Conservation (phyloP, 2,329 filamentous ascomycete genomes). For the Colletotrichum graminicola region DNA sequence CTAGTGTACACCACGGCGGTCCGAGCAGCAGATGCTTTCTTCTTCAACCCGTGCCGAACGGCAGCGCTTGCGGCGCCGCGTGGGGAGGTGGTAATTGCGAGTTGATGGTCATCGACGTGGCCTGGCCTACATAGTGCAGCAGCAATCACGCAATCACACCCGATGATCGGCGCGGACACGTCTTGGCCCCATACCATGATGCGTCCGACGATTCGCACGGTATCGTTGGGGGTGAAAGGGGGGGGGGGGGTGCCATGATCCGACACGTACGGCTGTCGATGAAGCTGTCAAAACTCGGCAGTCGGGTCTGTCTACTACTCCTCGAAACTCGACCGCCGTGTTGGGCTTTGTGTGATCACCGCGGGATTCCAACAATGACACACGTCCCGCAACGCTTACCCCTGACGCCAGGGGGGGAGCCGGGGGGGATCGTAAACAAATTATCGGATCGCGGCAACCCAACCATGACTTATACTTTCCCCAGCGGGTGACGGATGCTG, state of each 20-base stretch:
- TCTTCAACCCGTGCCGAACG: conserved; percentile 22
- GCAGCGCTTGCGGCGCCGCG: conserved; percentile 21
- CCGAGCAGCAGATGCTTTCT: conserved; percentile 30
- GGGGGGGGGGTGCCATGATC: background rate
- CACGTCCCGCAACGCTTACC: conserved; percentile 33
- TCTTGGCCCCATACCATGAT: background rate
- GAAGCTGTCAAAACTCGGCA: conserved; percentile 4
- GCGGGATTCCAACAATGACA: conserved; percentile 38
- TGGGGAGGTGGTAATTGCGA: background rate
- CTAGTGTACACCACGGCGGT: conserved; percentile 11
- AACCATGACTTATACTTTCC: conserved; percentile 8
- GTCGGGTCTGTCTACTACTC: conserved; percentile 14
- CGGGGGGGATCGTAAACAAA: conserved; percentile 3
- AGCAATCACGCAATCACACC: background rate
- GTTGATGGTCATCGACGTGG: background rate
- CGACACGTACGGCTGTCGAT: conserved; percentile 16
- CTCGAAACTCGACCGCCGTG: conserved; percentile 12
- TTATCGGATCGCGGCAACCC: conserved; percentile 11
- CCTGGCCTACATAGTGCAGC: background rate
- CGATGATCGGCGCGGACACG: conserved; percentile 21
- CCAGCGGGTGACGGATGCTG: conserved; percentile 8
- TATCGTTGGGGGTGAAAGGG: background rate
- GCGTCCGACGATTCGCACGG: conserved; percentile 2
- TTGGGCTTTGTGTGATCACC: conserved; percentile 36
- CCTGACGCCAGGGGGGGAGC: background rate